Percentiles rank a stretch among this genome's conserved stretches.
Conservation (phyloP, 169 alveolate species). For the Plasmodium gallinaceum region DNA sequence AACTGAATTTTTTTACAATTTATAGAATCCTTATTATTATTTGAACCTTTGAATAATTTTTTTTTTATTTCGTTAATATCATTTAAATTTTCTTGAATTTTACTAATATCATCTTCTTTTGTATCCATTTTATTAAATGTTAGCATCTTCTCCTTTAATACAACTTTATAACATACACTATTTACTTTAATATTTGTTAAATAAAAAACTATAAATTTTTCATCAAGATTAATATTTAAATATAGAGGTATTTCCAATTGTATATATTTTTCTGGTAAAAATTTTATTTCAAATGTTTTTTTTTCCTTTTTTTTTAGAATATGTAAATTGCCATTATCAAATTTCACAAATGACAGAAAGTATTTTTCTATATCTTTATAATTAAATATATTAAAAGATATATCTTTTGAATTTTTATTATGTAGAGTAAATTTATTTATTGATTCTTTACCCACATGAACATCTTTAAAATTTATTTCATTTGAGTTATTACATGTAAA, state of each 20-base stretch:
- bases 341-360: slow-evolving; percentile 36
- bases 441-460: slow-evolving; percentile 70
- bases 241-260: slow-evolving; percentile 54
- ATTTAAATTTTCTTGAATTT: background rate
- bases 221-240: slow-evolving; percentile 31
- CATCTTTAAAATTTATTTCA: slow-evolving; percentile 52
- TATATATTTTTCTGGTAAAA: slow-evolving; percentile 53
- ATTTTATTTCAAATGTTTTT: slow-evolving; percentile 66
- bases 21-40: slow-evolving; percentile 21
- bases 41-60: slow-evolving; percentile 28
- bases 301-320: slow-evolving; percentile 60
- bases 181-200: slow-evolving; percentile 56
- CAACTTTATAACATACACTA: slow-evolving; percentile 65
- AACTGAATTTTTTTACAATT: slow-evolving; percentile 40
- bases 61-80: slow-evolving; percentile 49
- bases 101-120: background rate
- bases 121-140: slow-evolving; percentile 38
- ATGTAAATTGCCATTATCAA: slow-evolving; percentile 53
- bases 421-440: slow-evolving; percentile 45
- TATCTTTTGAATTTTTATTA: slow-evolving; percentile 54
- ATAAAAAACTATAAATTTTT: slow-evolving; percentile 23
- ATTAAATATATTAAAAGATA: slow-evolving; percentile 61
- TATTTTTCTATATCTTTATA: slow-evolving; percentile 27
- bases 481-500: slow-evolving; percentile 61
- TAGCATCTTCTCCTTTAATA: slow-evolving; percentile 31